Conservation (phyloP, 2,329 filamentous ascomycete species). For the Microsporum ferrugineum region DNA sequence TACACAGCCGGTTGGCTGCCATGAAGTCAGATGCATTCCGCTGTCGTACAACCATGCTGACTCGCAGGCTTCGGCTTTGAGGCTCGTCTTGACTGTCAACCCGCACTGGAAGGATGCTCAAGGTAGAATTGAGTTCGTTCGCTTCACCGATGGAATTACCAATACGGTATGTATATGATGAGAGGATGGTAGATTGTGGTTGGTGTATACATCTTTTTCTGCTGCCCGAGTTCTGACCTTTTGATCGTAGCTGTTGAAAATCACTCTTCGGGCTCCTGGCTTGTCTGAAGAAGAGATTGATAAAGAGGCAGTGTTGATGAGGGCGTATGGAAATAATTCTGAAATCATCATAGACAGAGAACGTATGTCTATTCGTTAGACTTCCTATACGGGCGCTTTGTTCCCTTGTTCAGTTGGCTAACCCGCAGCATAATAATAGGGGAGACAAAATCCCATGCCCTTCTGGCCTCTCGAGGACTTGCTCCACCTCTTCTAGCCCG, state of each 20-base stretch:
- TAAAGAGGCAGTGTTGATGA: conserved; percentile 71
- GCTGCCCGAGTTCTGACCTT: conserved; percentile 1
- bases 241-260: conserved; percentile 38
- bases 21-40: conserved; percentile 47
- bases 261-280: conserved; percentile 45
- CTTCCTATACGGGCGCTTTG: background rate
- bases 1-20: conserved; percentile 7
- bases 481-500: conserved; percentile 80
- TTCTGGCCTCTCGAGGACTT: conserved; percentile 70
- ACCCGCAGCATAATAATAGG: conserved; percentile 29
- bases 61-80: conserved; percentile 65
- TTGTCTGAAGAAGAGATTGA: conserved; percentile 68
- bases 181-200: background rate
- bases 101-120: conserved; percentile 70
- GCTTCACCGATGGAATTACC: conserved; percentile 96
- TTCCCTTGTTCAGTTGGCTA: background rate
- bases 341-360: conserved; percentile 93
- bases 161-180: conserved; percentile 56
- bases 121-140: conserved; percentile 69
- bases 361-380: conserved; percentile 46
- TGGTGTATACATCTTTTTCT: background rate
- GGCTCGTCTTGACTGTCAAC: conserved; percentile 64
- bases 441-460: conserved; percentile 61
- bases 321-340: conserved; percentile 89
- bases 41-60: conserved; percentile 67